Base-by-base conservation (phyloP, 2,329 filamentous ascomycete genomes). In the Neospermospora avenae region DNA sequence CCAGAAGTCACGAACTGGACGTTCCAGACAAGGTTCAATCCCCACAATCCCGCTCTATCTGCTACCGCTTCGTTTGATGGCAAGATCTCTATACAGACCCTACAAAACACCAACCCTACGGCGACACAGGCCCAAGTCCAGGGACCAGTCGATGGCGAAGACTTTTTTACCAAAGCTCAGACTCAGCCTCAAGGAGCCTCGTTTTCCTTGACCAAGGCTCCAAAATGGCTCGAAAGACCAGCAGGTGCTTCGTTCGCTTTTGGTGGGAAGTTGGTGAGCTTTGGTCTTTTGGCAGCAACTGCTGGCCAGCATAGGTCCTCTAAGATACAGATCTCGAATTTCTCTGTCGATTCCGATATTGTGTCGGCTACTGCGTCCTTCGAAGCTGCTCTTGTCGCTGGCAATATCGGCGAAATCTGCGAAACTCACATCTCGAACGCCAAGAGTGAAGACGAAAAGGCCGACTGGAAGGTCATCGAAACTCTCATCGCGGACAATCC, bases 1-100 rank as follows among this genome's bases (percentile, higher is more conserved):
- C 93, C 93, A 4, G 91, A 97, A 70, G 93, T 96, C 57, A 97
- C 93, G n/a, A 99, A 98, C 76, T 99, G 95, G 93, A 96, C 93
- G 5, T 99, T 99, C 79, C 87, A 93, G 73, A 96, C 95, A 4
- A 85, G 88, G 63, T 98, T 96, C 83, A 93, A 96, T 74, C 95
- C 95, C 31, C 87, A 90, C 68, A 96, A 99, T 74, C 93, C 95
- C 11, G 90, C 87, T 72, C 81, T 99, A 60, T 91, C 93, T 53
- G 96, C 96, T 18, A 98, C 95, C 18, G 95, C 96, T 10, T 96
- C 93, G 2, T 98, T 98, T 67, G 95, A 99, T 72, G 95, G 96
- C 69, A 97, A 96, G 77, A 96, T 99, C 64, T 88, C 90, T 1
- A 80, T 99, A 46, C 93, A 97, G 73, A 96, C 93, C 1, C 82